These are phyloP conservation scores for Wickerhamomyces pijperi DNA, from an alignment of 805 yeast species.

Conservation along the genomic window DNA sequence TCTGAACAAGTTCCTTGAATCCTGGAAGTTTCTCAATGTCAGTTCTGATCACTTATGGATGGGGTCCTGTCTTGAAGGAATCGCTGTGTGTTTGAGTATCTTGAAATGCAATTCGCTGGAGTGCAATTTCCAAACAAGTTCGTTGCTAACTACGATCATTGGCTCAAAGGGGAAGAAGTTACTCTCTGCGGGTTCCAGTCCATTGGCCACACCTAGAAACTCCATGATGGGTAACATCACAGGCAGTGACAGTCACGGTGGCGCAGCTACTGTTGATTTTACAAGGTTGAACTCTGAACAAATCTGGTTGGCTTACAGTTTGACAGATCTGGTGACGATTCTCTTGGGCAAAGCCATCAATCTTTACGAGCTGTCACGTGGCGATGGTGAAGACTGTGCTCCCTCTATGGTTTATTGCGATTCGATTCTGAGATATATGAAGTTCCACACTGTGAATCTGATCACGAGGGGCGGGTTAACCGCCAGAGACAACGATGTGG, in stretches of 20 bases:
- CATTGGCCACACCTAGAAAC: background rate
- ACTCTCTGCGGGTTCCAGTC: conserved; percentile 12
- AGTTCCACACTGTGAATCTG: conserved; percentile 35
- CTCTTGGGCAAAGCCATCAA: conserved; percentile 28
- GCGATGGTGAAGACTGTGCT: conserved; percentile 58
- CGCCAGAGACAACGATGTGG: too few relatives aligned
- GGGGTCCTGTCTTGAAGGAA: conserved; percentile 77
- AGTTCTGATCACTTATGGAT: conserved; percentile 78
- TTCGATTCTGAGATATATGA: conserved; percentile 49
- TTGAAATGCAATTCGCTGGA: background rate
- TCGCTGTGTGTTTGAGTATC: conserved; percentile 55
- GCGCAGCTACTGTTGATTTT: too few relatives aligned
- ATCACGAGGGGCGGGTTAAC: background rate
- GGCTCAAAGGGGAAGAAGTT: background rate
- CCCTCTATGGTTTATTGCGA: conserved; percentile 79
- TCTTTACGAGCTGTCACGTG: conserved; percentile 40
- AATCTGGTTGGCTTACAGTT: conserved; percentile 8
- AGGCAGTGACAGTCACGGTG: too few relatives aligned
- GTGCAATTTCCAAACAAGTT: background rate
- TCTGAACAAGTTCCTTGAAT: conserved; percentile 60
- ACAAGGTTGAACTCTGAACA: conserved; percentile 9
- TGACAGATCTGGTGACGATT: conserved; percentile 27
- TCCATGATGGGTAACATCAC: background rate
- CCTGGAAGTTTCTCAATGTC: conserved; percentile 45
- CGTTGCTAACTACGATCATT: background rate